phyloP scores from a whole-genome alignment of 345 rosid genomes.

The Lepidium sativum region DNA sequence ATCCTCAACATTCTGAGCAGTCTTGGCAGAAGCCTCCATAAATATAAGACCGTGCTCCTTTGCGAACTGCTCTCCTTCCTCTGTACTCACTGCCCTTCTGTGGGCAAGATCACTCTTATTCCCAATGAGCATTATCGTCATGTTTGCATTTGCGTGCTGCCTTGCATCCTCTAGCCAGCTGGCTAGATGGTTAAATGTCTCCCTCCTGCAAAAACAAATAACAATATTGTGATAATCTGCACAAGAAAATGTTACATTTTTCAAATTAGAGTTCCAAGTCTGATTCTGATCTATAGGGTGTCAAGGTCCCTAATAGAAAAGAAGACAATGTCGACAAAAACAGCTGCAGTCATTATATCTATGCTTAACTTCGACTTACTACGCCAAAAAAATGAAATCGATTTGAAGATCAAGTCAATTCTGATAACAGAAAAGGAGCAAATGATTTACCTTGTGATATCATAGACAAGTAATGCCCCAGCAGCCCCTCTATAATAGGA shows the following conservation, averaged over 20 bases:
- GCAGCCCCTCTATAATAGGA: constrained; percentile 97
- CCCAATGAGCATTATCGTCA: constrained; percentile 95
- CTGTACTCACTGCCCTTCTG: constrained; percentile 88
- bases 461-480: constrained; percentile 97
- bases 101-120: constrained; percentile 95
- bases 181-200: constrained; percentile 89
- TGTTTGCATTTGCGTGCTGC: constrained; percentile 97
- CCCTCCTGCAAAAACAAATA: constrained; percentile 45
- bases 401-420: not conserved
- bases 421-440: not conserved
- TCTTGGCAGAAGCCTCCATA: constrained; percentile 99
- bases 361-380: not conserved
- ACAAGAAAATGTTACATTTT: not conserved
- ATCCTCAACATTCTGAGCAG: constrained; percentile 98
- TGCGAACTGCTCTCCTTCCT: constrained; percentile 96
- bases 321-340: not conserved
- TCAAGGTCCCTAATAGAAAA: not conserved
- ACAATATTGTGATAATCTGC: not conserved
- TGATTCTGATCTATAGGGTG: not conserved
- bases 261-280: not conserved
- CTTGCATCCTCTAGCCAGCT: constrained; percentile 98
- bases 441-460: constrained; percentile 64
- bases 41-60: constrained; percentile 93
- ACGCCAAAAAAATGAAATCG: not conserved
- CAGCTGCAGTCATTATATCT: not conserved